Conservation (phyloP, 345 rosid genomes). For the Gossypium thurberi region DNA sequence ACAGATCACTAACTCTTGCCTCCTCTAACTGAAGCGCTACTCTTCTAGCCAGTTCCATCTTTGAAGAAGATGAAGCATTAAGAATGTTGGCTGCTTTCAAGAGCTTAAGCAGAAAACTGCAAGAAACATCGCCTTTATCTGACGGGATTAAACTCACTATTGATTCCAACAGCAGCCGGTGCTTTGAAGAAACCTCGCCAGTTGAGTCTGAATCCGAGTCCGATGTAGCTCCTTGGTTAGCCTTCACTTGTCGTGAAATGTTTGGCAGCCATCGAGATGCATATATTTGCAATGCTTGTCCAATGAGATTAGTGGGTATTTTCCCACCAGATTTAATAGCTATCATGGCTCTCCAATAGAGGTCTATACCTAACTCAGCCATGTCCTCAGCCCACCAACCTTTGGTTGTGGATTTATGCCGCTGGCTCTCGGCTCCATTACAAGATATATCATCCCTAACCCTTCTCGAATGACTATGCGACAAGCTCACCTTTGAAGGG, state of each 20-base stretch:
- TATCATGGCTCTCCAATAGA: constrained; percentile 88
- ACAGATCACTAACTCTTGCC: constrained; percentile 67
- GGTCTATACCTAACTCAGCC: constrained; percentile 80
- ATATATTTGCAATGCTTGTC: constrained; percentile 78
- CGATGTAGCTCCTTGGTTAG: constrained; percentile 30
- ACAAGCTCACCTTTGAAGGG: constrained; percentile 71
- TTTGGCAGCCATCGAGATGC: constrained; percentile 84
- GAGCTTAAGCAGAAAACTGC: constrained; percentile 80
- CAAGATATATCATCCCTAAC: constrained; percentile 66
- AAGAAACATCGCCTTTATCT: constrained; percentile 72
- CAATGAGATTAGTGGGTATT: constrained; percentile 53
- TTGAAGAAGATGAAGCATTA: constrained; percentile 59
- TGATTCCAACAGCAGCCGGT: constrained; percentile 73
- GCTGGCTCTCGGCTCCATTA: constrained; percentile 54
- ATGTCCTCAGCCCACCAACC: constrained; percentile 99
- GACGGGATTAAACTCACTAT: constrained; percentile 79
- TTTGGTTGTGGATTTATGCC: constrained; percentile 35
- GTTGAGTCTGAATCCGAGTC: constrained; percentile 68
- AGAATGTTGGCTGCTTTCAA: constrained; percentile 79
- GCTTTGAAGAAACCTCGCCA: constrained; percentile 46
- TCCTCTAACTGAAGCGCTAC: constrained; percentile 84
- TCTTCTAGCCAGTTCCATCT: constrained; percentile 73
- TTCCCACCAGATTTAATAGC: constrained; percentile 80
- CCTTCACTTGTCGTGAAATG: constrained; percentile 39
- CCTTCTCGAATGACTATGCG: constrained; percentile 79